phyloP scores from a whole-genome alignment of 1,139 yeast species.

The Blastobotrys niveus region DNA sequence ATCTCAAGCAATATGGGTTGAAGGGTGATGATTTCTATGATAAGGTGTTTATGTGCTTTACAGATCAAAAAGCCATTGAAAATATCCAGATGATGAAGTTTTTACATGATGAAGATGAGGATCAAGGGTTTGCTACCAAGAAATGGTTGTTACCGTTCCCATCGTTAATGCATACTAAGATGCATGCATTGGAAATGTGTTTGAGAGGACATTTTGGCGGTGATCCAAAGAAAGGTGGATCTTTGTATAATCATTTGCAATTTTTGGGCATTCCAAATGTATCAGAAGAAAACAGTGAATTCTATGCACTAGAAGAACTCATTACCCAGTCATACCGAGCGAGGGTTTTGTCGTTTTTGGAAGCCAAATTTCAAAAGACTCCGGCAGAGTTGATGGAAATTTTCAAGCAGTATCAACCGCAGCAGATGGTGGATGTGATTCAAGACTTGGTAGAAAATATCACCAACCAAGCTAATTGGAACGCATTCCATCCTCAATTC shows the following conservation, averaged over 20 bases:
- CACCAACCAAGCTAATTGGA: conserved; percentile 12
- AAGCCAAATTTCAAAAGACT: conserved; percentile 1
- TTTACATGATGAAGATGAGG: conserved; percentile 8
- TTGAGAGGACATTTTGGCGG: conserved; percentile 12
- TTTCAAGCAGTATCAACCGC: neutral
- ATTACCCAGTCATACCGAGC: conserved; percentile 10
- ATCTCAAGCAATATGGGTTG: conserved; percentile 4
- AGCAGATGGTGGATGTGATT: neutral
- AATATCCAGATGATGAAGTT: conserved; percentile 9
- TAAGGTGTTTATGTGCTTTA: conserved; percentile 10
- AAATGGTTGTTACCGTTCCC: conserved; percentile 13
- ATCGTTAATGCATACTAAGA: conserved; percentile 10
- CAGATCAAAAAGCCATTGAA: conserved; percentile 11
- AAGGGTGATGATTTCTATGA: conserved; percentile 6
- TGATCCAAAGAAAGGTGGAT: conserved; percentile 11
- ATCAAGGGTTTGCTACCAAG: conserved; percentile 4
- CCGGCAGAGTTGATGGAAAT: neutral
- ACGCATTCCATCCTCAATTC: conserved; percentile 6
- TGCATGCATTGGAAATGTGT: conserved; percentile 13
- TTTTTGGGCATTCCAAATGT: conserved; percentile 9
- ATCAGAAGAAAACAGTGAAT: conserved; percentile 9
- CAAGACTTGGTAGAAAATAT: conserved; percentile 6
- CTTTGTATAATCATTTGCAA: conserved; percentile 11
- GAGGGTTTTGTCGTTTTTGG: conserved; percentile 5
- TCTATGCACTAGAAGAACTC: conserved; percentile 10